Evolutionary conservation across 306 rosid species (phyloP).

Genomic region (Arachis hypogaea): DNA sequence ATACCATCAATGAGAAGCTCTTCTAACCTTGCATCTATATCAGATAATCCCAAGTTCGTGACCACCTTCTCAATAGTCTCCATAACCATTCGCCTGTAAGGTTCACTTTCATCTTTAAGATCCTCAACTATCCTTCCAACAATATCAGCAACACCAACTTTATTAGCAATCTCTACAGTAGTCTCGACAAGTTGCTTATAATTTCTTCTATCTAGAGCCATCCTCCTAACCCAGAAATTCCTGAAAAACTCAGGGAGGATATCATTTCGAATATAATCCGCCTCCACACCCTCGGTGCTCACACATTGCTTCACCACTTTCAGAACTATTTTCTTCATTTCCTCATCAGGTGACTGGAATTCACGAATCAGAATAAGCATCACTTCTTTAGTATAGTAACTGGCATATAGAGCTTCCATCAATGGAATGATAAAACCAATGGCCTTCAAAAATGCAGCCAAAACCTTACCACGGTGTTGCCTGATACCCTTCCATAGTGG

Average conservation of each 20-base stretch:
- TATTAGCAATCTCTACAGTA: slow-evolving; percentile 94
- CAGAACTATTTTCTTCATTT: slow-evolving; percentile 95
- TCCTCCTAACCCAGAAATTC: slow-evolving; percentile 97
- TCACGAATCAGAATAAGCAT: slow-evolving; percentile 90
- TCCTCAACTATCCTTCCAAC: slow-evolving; percentile 94
- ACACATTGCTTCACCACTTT: slow-evolving; percentile 98
- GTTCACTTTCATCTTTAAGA: slow-evolving; percentile 98
- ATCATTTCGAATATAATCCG: slow-evolving; percentile 62
- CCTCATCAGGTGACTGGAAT: slow-evolving; percentile 98
- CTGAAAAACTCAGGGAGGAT: slow-evolving; percentile 83
- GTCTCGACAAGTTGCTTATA: slow-evolving; percentile 94
- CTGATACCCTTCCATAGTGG: slow-evolving; percentile 97
- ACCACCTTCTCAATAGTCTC: slow-evolving; percentile 98
- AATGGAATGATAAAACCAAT: slow-evolving; percentile 92
- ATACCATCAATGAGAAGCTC: slow-evolving; percentile 95
- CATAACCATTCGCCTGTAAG: slow-evolving; percentile 98
- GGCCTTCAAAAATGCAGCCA: slow-evolving; percentile 94
- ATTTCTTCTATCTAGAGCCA: slow-evolving; percentile 95
- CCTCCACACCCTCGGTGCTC: slow-evolving; percentile 94
- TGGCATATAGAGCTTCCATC: slow-evolving; percentile 94
- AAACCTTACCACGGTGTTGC: slow-evolving; percentile 93
- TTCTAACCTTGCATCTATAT: slow-evolving; percentile 89
- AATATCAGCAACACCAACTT: slow-evolving; percentile 94
- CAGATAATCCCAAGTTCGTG: slow-evolving; percentile 86
- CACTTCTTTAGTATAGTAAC: slow-evolving; percentile 93